Conservation (phyloP, 1,139 yeast species). For the Blastobotrys proliferans region DNA sequence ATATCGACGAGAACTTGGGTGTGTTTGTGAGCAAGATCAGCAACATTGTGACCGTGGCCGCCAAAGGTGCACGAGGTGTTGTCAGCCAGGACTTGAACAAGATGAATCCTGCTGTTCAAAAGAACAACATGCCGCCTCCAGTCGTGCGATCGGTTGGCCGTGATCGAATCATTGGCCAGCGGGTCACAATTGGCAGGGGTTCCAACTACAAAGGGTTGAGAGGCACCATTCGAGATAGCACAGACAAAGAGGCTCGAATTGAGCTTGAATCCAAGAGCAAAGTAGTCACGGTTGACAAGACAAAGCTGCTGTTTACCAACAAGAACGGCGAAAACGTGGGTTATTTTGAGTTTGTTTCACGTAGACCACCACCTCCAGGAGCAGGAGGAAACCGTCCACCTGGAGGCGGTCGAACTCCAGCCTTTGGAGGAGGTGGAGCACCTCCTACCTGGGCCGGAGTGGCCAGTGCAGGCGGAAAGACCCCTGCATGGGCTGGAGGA, state of each 20-base stretch:
- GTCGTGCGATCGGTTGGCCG: conserved; percentile 57
- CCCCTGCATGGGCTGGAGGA: conserved; percentile 43
- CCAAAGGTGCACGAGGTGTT: conserved; percentile 55
- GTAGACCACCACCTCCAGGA: conserved; percentile 22
- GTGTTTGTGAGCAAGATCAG: conserved; percentile 76
- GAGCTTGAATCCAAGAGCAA: conserved; percentile 92
- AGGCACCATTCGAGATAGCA: conserved; percentile 92
- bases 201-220: conserved; percentile 93
- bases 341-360: conserved; percentile 62
- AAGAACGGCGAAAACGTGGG: conserved; percentile 66
- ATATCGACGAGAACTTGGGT: conserved; percentile 81
- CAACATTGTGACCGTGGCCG: conserved; percentile 77
- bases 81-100: conserved; percentile 58
- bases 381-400: conserved; percentile 9
- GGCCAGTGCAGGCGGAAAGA: conserved; percentile 36
- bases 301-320: conserved; percentile 65
- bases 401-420: conserved; percentile 40
- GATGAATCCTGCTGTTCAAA: conserved; percentile 76
- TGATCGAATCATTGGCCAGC: conserved; percentile 75
- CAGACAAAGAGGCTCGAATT: conserved; percentile 84
- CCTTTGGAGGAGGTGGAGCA: conserved; percentile 49
- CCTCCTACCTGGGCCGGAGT: conserved; percentile 48
- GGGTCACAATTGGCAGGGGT: conserved; percentile 74
- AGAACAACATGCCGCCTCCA: conserved; percentile 44
- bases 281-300: conserved; percentile 78